Conservation (phyloP, 2,329 filamentous ascomycete species). For the Cladobotryum mycophilum region DNA sequence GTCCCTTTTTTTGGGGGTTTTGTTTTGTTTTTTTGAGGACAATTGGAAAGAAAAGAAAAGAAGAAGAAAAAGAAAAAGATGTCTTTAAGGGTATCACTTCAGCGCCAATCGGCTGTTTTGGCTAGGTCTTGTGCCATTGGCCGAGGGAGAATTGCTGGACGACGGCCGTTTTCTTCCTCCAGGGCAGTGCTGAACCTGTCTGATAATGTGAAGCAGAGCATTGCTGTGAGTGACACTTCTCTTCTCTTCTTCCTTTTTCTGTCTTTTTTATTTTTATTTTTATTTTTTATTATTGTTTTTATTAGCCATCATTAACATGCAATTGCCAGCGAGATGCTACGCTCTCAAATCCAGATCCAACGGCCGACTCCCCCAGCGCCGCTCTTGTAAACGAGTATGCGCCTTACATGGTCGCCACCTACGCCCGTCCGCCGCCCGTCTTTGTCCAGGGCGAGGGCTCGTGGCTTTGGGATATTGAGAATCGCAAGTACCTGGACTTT, state of each 20-base stretch:
- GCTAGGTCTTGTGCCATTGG: slow-evolving; percentile 18
- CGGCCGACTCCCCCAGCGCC: slow-evolving; percentile 65
- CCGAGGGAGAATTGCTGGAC: slow-evolving; percentile 23
- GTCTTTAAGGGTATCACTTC: slow-evolving; percentile 34
- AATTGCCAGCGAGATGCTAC: slow-evolving; percentile 24
- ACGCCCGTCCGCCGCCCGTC: slow-evolving; percentile 81
- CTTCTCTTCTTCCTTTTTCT: background rate
- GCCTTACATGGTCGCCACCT: slow-evolving; percentile 93
- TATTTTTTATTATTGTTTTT: background rate
- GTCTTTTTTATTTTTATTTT: background rate
- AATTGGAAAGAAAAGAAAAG: background rate
- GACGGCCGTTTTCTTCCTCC: slow-evolving; percentile 28
- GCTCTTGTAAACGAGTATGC: slow-evolving; percentile 68
- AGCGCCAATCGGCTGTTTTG: slow-evolving; percentile 30
- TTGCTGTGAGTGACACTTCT: slow-evolving; percentile 23
- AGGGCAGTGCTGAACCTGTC: slow-evolving; percentile 32
- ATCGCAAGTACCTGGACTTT: slow-evolving; percentile 85
- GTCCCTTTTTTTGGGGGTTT: no score
- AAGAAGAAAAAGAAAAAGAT: slow-evolving; percentile 19
- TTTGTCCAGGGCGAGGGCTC: slow-evolving; percentile 84
- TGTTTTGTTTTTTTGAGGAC: no score
- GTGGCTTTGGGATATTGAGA: slow-evolving; percentile 85
- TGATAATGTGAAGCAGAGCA: slow-evolving; percentile 26
- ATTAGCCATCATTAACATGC: background rate
- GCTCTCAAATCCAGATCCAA: slow-evolving; percentile 64